phyloP scores from a whole-genome alignment of 176 grass and related monocot genomes.

The Rhipidocladum racemiflorum region DNA sequence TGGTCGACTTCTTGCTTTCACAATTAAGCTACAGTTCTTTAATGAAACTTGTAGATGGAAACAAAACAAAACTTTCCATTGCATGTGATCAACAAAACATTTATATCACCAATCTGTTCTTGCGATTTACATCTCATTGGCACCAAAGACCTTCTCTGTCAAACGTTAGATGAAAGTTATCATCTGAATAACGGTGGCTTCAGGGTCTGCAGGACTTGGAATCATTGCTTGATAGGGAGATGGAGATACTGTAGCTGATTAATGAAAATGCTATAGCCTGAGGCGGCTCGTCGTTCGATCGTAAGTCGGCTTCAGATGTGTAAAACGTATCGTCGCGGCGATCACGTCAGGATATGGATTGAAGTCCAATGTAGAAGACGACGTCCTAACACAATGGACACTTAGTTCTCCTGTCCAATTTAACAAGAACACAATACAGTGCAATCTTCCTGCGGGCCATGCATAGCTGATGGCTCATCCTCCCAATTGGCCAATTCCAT shows the following conservation, averaged over 20 bases:
- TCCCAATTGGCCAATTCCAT: constrained; percentile 14
- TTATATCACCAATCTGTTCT: background rate
- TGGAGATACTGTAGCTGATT: background rate
- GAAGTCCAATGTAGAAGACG: constrained; percentile 35
- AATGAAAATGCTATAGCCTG: background rate
- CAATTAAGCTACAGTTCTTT: constrained; percentile 16
- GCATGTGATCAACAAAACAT: constrained; percentile 2
- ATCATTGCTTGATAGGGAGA: background rate
- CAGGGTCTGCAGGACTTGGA: background rate
- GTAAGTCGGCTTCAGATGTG: constrained; percentile 25
- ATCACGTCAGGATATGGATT: constrained; percentile 31
- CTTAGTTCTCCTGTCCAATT: constrained; percentile 32
- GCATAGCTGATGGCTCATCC: background rate
- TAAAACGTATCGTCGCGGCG: constrained; percentile 12
- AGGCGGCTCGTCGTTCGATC: constrained; percentile 25
- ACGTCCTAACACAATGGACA: constrained; percentile 37
- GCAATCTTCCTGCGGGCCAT: constrained; percentile 26
- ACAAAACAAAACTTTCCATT: background rate
- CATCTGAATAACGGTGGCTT: background rate
- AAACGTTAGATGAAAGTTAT: background rate
- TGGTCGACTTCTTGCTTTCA: background rate
- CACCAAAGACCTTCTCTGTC: background rate
- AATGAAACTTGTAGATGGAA: constrained; percentile 3
- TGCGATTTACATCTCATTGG: background rate
- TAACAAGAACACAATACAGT: constrained; percentile 14